A percentile compares a stretch with the other conserved stretches of the same genome.
These are phyloP conservation scores for Globisporangium mamillatum DNA, from an alignment of 352 stramenopile genomes.

Conservation along the genomic window DNA sequence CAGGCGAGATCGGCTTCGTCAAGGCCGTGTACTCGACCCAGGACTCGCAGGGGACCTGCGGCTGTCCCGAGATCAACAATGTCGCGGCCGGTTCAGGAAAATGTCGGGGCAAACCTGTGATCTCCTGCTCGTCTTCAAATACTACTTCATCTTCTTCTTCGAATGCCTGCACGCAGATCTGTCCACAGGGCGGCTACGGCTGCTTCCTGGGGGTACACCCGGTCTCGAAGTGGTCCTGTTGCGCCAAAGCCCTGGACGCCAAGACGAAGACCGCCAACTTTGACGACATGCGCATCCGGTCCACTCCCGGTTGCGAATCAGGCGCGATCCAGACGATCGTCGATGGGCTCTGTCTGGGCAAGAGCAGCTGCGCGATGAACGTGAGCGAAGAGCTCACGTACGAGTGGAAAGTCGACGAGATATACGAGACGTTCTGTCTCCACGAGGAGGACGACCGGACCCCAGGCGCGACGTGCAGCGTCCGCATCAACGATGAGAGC, in stretches of 20 bases:
- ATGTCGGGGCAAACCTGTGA: slow-evolving; percentile 39
- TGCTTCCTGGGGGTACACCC: slow-evolving; percentile 72
- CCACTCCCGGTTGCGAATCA: slow-evolving; percentile 38
- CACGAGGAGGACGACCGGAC: slow-evolving; percentile 24
- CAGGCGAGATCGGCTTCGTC: slow-evolving; percentile 72
- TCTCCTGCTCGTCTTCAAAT: slow-evolving; percentile 12
- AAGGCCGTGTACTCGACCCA: slow-evolving; percentile 76
- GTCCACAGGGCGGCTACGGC: slow-evolving; percentile 37
- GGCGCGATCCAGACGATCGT: slow-evolving; percentile 59
- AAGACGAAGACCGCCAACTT: slow-evolving; percentile 38
- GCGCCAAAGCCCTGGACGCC: slow-evolving; percentile 37
- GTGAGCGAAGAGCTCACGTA: slow-evolving; percentile 58
- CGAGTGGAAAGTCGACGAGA: slow-evolving; percentile 50
- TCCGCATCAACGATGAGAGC: slow-evolving; percentile 45
- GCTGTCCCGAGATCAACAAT: slow-evolving; percentile 65
- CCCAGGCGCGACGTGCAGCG: slow-evolving; percentile 37
- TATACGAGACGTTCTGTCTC: slow-evolving; percentile 36
- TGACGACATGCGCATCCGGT: slow-evolving; percentile 51
- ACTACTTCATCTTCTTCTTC: not conserved
- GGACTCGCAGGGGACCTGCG: slow-evolving; percentile 55
- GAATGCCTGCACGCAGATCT: slow-evolving; percentile 30
- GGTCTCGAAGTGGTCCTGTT: slow-evolving; percentile 63
- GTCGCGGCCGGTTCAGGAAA: slow-evolving; percentile 50
- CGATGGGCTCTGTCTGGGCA: slow-evolving; percentile 64
- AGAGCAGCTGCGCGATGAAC: slow-evolving; percentile 61